A percentile compares a stretch with the other conserved stretches of the same genome.
phyloP scores from a whole-genome alignment of 2,329 filamentous ascomycete genomes.

The Huntiella savannae region DNA sequence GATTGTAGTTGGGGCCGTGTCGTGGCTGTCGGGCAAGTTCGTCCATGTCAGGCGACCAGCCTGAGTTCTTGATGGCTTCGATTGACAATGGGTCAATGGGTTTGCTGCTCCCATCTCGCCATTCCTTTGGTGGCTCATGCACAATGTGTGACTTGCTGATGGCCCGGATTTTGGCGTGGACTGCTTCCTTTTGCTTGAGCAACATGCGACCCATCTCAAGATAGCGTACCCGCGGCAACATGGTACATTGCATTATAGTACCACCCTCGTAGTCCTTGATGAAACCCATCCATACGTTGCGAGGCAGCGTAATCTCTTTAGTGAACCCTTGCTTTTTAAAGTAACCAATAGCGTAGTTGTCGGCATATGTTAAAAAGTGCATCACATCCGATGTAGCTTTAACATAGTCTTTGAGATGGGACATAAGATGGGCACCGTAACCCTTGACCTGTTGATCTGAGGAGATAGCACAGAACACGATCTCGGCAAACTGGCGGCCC shows the following conservation, averaged over 20 bases:
- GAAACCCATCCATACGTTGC: constrained; percentile 93
- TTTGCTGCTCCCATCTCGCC: constrained; percentile 49
- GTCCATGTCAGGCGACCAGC: constrained; percentile 97
- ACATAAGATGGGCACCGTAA: constrained; percentile 95
- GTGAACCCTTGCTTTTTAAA: constrained; percentile 99
- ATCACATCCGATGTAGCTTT: constrained; percentile 92
- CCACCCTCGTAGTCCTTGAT: constrained; percentile 99
- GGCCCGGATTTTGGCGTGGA: constrained; percentile 84
- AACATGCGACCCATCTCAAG: constrained; percentile 86
- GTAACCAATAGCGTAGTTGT: constrained; percentile 97
- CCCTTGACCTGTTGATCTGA: constrained; percentile 98
- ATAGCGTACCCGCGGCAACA: constrained; percentile 89
- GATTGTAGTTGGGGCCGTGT: constrained; percentile 90
- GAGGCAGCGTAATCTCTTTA: constrained; percentile 88
- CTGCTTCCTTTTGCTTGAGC: constrained; percentile 88
- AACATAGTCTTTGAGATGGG: constrained; percentile 93
- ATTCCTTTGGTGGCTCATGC: constrained; percentile 68
- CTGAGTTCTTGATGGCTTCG: constrained; percentile 72
- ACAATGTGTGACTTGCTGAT: constrained; percentile 78
- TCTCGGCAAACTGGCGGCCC: constrained; percentile 82
- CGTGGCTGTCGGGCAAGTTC: constrained; percentile 85
- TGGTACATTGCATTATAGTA: constrained; percentile 97
- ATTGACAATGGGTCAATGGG: constrained; percentile 75
- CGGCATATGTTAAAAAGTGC: constrained; percentile 96
- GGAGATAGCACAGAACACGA: constrained; percentile 94